Conservation (phyloP, 169 alveolate species). For the Plasmodium knowlesi region DNA sequence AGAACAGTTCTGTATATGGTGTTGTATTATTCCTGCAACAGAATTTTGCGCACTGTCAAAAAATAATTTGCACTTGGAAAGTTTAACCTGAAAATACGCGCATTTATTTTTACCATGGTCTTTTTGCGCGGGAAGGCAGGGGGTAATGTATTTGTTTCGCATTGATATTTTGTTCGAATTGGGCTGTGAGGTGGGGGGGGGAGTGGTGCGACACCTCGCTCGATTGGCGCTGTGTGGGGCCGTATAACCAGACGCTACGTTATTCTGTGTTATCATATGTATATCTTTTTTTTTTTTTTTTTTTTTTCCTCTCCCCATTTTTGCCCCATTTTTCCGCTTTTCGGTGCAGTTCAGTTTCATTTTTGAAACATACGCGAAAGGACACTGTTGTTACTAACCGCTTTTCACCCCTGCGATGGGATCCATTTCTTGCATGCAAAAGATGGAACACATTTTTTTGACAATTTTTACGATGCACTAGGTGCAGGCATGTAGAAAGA, state of each 20-base stretch:
- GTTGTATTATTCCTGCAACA: neutral
- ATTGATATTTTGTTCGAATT: neutral
- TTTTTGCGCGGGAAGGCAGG: neutral
- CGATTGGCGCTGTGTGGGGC: neutral
- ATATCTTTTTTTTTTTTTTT: neutral
- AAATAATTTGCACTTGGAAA: neutral
- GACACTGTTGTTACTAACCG: neutral
- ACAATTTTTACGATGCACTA: neutral
- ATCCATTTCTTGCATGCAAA: neutral
- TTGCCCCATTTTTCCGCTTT: neutral
- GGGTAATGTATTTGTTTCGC: neutral
- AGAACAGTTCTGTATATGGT: neutral
- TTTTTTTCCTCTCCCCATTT: neutral
- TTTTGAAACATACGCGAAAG: neutral
- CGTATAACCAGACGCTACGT: neutral
- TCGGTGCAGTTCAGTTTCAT: neutral
- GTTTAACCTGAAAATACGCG: neutral
- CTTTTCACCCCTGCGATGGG: neutral
- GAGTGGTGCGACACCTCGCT: neutral
- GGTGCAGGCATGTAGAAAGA: neutral
- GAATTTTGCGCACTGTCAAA: neutral
- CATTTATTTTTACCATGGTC: neutral
- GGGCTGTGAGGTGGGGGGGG: neutral
- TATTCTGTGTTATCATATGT: neutral
- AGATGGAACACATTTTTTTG: neutral